Evolutionary conservation across 176 grass and related monocot species (phyloP).

Genomic region (Tillandsia fasciculata): DNA sequence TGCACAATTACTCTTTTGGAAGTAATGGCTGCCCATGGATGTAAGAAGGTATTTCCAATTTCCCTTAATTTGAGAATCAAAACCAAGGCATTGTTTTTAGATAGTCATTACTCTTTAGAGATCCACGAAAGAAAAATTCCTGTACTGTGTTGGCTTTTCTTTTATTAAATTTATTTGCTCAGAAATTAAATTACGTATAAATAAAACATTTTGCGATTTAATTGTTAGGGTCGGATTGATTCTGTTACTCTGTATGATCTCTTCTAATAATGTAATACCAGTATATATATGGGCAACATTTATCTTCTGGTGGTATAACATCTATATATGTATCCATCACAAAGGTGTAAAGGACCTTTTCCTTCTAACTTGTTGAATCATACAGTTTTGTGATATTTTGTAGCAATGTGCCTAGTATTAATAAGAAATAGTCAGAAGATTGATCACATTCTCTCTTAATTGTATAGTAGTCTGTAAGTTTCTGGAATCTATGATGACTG

Average conservation of each 20-base stretch:
- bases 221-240: neutral
- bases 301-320: no score
- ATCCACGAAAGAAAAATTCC: neutral
- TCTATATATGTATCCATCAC: no score
- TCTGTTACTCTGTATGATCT: neutral
- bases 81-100: neutral
- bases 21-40: constrained; percentile 87
- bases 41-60: constrained; percentile 52
- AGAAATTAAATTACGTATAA: neutral
- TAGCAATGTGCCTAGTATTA: no score
- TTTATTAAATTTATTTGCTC: neutral
- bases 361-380: no score
- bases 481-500: no score
- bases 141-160: neutral
- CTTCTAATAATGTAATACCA: neutral
- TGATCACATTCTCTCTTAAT: no score
- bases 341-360: no score
- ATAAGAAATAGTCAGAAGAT: no score
- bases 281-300: no score
- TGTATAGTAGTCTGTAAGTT: no score
- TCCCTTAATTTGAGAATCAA: neutral
- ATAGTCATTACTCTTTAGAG: neutral
- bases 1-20: constrained; percentile 78
- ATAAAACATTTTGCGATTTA: neutral
- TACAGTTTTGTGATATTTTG: no score